phyloP scores from a whole-genome alignment of 345 rosid genomes.

The Citrus medica region DNA sequence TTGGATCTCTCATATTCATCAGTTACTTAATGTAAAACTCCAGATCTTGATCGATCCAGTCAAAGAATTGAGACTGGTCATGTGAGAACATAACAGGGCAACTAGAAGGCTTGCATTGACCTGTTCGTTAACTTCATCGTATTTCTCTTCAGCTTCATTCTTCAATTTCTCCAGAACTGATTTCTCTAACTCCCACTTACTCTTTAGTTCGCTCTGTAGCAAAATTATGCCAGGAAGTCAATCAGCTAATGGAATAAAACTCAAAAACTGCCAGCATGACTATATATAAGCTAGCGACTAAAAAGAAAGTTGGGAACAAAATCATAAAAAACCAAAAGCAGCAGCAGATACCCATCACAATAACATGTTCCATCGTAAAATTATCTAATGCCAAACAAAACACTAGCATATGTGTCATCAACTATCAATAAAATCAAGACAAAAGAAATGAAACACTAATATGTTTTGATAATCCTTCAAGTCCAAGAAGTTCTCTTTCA shows the following conservation, averaged over 20 bases:
- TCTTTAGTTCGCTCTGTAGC: conserved; percentile 58
- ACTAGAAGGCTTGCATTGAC: conserved; percentile 31
- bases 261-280: neutral
- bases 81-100: neutral
- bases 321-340: neutral
- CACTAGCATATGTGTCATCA: no score
- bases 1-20: neutral
- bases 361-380: neutral
- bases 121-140: conserved; percentile 82
- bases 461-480: neutral
- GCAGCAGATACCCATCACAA: neutral
- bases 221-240: conserved; percentile 10
- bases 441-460: neutral
- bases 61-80: neutral
- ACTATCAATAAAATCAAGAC: neutral
- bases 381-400: neutral
- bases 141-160: conserved; percentile 68
- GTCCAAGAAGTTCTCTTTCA: neutral
- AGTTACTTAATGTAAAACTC: neutral
- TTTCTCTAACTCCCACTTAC: conserved; percentile 70
- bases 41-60: neutral
- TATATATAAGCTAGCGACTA: neutral
- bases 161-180: conserved; percentile 54
- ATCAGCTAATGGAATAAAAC: neutral
- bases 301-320: neutral